phyloP scores from a whole-genome alignment of 352 stramenopile species.

The Phytopythium ostracodes region DNA sequence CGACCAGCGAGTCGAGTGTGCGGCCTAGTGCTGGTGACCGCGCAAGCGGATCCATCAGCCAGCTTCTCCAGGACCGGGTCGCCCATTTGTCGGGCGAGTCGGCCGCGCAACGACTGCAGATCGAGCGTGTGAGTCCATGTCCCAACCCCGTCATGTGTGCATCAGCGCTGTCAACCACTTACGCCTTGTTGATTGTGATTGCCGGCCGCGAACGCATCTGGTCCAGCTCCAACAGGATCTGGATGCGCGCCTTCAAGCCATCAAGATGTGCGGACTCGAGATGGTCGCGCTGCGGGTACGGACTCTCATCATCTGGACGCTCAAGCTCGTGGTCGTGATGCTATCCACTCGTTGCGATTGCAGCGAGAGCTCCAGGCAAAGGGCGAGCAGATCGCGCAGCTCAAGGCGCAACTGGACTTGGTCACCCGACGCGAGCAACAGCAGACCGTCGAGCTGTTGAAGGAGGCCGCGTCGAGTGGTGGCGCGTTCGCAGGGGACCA shows the following conservation, averaged over 20 bases:
- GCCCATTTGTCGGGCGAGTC: slow-evolving; percentile 44
- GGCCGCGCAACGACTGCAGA: slow-evolving; percentile 38
- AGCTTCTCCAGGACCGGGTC: slow-evolving; percentile 38
- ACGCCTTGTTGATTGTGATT: not conserved
- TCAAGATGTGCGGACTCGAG: slow-evolving; percentile 59
- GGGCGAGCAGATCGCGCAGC: slow-evolving; percentile 34
- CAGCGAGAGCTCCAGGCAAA: slow-evolving; percentile 48
- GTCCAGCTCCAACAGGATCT: slow-evolving; percentile 55
- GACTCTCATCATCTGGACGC: not conserved
- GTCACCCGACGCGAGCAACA: slow-evolving; percentile 34
- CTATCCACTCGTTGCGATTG: not conserved
- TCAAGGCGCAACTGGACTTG: slow-evolving; percentile 25
- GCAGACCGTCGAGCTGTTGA: slow-evolving; percentile 33
- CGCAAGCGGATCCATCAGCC: slow-evolving; percentile 4
- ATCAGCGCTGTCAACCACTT: slow-evolving; percentile 1
- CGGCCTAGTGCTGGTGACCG: not conserved
- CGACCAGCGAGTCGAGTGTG: not conserved
- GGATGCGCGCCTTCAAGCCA: slow-evolving; percentile 42
- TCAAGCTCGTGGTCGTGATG: not conserved
- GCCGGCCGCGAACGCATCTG: too few species aligned
- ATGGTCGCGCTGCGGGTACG: slow-evolving; percentile 54
- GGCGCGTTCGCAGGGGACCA: slow-evolving; percentile 4
- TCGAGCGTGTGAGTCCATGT: slow-evolving; percentile 25
- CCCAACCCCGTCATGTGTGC: not conserved
- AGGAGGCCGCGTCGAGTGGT: not conserved